These are phyloP conservation scores for Penstemon eatonii DNA, from an alignment of 257 asterid species.

Conservation along the genomic window DNA sequence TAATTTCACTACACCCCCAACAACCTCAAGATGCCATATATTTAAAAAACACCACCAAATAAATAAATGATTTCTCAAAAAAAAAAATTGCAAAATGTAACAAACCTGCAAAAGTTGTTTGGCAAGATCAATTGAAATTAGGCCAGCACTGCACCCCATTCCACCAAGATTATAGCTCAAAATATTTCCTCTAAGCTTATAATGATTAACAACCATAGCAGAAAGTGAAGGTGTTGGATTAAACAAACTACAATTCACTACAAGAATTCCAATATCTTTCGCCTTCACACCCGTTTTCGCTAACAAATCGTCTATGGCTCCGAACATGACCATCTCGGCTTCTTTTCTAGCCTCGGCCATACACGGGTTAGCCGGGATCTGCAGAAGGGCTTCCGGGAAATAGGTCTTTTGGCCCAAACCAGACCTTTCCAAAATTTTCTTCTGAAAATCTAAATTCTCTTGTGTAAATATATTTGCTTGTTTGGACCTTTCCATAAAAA, in stretches of 20 bases:
- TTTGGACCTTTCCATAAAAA: constrained; percentile 15
- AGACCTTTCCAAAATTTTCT: constrained; percentile 30
- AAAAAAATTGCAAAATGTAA: not conserved
- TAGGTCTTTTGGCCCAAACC: constrained; percentile 30
- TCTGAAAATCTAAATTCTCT: constrained; percentile 30
- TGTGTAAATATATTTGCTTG: constrained; percentile 6
- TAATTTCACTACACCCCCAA: too few species aligned
- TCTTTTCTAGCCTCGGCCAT: constrained; percentile 34
- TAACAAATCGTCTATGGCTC: constrained; percentile 37
- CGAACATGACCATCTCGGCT: constrained; percentile 33
- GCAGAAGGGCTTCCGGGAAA: constrained; percentile 11
- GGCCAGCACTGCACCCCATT: constrained; percentile 50
- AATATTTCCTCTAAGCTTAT: constrained; percentile 36
- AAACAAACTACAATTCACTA: constrained; percentile 34
- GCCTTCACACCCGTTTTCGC: constrained; percentile 30
- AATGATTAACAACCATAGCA: constrained; percentile 38
- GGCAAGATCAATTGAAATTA: constrained; percentile 41
- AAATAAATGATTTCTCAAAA: not conserved
- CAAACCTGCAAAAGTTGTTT: constrained; percentile 39
- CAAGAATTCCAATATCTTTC: constrained; percentile 37
- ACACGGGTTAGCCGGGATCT: constrained; percentile 1
- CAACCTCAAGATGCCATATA: not conserved
- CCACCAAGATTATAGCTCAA: constrained; percentile 42
- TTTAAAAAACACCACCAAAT: not conserved
- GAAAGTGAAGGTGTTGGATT: constrained; percentile 39